Base-by-base conservation (phyloP, 2,329 filamentous ascomycete species). In the Ophiostoma angusticollis region DNA sequence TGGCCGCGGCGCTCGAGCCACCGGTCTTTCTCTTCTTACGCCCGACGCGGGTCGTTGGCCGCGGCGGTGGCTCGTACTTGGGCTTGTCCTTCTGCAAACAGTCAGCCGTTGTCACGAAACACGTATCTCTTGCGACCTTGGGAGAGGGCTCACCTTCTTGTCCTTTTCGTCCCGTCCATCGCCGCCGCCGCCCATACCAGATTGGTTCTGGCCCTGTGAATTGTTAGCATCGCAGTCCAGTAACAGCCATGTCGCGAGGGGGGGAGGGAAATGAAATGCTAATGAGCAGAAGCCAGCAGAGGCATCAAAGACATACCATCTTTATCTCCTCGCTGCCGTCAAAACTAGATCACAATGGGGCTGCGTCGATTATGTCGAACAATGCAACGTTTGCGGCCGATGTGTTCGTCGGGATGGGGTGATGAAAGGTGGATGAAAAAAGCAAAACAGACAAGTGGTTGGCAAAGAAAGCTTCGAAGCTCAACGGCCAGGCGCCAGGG, bases 41-140 rank as follows among this genome's bases (percentile, higher is more conserved):
- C 45, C 91, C 91, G 59, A 98, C 81, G 59, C 91, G 84, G 50
- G 91, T 96, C 46, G 91, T 98, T 47, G 91, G 91, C 56, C 89
- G 81, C 62, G 91, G 91, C 51, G 91, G 91, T 49, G 91, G 91
- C 64, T 98, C 91, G 71, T 98, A 98, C 82, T 94, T 96, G 58
- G 91, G 91, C 80, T 98, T 98, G 47, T 98, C 89, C 74, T 98
- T 96, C 89, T 94, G 55, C 11, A 25, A 7, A 24, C 9, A 23
- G 35, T 41, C 40, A 38, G 40, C 35, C 3, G 29, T 30, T 18
- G 14, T 31, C 14, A n/a, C n/a, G n/a, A n/a, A n/a, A n/a, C n/a
- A n/a, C n/a, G n/a, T n/a, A n/a, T n/a, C n/a, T n/a, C n/a, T n/a
- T n/a, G n/a, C n/a, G n/a, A n/a, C n/a, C n/a, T n/a, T n/a, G n/a